phyloP scores from a whole-genome alignment of 768 basidiomycete genomes.

The Leucogyrophana mollusca region DNA sequence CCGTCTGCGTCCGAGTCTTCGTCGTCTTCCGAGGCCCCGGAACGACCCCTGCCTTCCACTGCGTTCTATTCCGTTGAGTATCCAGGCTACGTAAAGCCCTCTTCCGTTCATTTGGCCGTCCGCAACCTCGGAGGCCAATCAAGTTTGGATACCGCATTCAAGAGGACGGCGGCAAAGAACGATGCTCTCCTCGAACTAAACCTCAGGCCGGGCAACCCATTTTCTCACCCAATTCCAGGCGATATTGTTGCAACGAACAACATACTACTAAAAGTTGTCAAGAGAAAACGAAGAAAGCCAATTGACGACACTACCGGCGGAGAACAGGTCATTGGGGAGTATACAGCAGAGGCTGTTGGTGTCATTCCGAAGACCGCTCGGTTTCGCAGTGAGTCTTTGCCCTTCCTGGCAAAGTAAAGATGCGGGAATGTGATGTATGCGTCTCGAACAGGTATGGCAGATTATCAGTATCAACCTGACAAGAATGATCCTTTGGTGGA shows the following conservation, averaged over 20 bases:
- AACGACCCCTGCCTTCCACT: constrained; percentile 49
- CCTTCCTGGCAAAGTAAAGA: not conserved
- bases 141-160: constrained; percentile 76
- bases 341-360: constrained; percentile 71
- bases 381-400: constrained; percentile 75
- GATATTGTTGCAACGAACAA: constrained; percentile 77
- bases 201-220: constrained; percentile 71
- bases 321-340: constrained; percentile 57
- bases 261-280: constrained; percentile 82
- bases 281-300: constrained; percentile 53
- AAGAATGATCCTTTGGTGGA: constrained; percentile 66
- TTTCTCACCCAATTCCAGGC: constrained; percentile 82
- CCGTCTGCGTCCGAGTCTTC: constrained; percentile 1
- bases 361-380: constrained; percentile 79
- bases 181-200: constrained; percentile 74
- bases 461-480: constrained; percentile 86
- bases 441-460: constrained; percentile 73
- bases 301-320: constrained; percentile 10
- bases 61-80: constrained; percentile 85
- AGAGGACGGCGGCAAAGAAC: constrained; percentile 57
- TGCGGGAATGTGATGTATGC: not conserved
- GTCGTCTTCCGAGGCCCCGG: constrained; percentile 29
- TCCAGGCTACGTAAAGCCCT: constrained; percentile 74
- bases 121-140: constrained; percentile 67
- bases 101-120: constrained; percentile 63